Conservation (phyloP, 2,329 filamentous ascomycete species). For the Tricladium varicosporioides region DNA sequence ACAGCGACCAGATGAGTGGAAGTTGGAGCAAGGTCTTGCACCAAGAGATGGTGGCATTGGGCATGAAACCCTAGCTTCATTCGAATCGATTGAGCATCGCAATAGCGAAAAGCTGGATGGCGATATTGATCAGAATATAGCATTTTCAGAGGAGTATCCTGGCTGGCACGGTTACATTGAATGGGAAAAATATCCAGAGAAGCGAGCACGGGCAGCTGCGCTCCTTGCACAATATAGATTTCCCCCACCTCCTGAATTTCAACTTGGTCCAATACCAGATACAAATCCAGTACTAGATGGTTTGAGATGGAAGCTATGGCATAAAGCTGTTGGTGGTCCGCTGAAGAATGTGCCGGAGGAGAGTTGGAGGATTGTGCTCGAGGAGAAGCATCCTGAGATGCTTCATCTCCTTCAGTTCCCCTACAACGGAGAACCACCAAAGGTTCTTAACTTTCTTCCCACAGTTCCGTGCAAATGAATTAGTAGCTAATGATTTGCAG, state of each 20-base stretch:
- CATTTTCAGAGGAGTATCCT: conserved; percentile 2
- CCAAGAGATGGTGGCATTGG: background rate
- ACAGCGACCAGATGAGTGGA: conserved; percentile 8
- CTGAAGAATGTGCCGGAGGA: conserved; percentile 52
- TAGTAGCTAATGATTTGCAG: conserved; percentile 30
- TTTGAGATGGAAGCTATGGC: conserved; percentile 57
- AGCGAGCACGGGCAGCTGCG: conserved; percentile 4
- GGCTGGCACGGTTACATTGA: conserved; percentile 7
- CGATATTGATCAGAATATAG: background rate
- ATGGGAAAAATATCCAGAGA: conserved; percentile 4
- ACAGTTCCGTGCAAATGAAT: background rate
- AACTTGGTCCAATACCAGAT: conserved; percentile 51
- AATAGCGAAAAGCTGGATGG: background rate
- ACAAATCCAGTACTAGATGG: conserved; percentile 58
- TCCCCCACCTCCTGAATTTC: conserved; percentile 50
- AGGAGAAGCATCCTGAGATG: conserved; percentile 60
- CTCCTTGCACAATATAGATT: conserved; percentile 7
- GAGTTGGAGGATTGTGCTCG: conserved; percentile 53
- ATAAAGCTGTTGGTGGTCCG: conserved; percentile 49
- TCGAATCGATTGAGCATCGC: background rate
- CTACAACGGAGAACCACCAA: conserved; percentile 62
- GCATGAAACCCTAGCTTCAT: background rate
- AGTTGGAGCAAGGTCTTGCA: conserved; percentile 5
- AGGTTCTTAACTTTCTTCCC: conserved; percentile 16
- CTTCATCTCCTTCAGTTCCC: conserved; percentile 61